phyloP scores from a whole-genome alignment of 2,329 filamentous ascomycete species.

The Aspergillus terreus region DNA sequence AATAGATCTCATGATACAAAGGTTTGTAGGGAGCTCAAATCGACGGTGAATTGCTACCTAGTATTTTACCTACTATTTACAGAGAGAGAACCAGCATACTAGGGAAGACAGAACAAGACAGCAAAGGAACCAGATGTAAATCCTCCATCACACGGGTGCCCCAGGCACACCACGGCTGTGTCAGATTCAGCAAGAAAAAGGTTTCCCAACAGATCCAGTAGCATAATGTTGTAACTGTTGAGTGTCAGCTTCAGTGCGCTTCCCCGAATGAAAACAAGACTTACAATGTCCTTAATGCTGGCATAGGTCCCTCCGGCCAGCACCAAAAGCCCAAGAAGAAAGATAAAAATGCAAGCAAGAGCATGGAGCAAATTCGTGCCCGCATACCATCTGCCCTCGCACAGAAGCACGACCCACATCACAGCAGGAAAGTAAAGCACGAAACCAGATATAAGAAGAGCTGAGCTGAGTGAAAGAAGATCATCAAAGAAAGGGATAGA shows the following conservation, averaged over 20 bases:
- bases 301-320: conserved; percentile 17
- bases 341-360: conserved; percentile 13
- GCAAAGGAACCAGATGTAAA: too few species aligned
- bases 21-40: too few species aligned
- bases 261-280: not conserved
- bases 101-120: too few species aligned
- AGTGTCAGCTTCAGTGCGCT: not conserved
- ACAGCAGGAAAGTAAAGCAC: conserved; percentile 66
- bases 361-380: conserved; percentile 36
- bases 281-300: conserved; percentile 7
- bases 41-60: too few species aligned
- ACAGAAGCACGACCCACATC: conserved; percentile 24
- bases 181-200: not conserved
- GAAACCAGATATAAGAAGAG: conserved; percentile 80
- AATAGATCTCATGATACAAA: too few species aligned
- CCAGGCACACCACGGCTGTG: not conserved
- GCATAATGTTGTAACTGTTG: not conserved
- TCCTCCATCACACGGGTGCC: too few species aligned
- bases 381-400: conserved; percentile 16
- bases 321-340: conserved; percentile 15
- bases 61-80: too few species aligned
- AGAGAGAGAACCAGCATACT: too few species aligned
- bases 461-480: conserved; percentile 37
- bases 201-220: not conserved
- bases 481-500: conserved; percentile 19